phyloP scores from a whole-genome alignment of 139 green algal genomes.

The Picochlorum sp. region DNA sequence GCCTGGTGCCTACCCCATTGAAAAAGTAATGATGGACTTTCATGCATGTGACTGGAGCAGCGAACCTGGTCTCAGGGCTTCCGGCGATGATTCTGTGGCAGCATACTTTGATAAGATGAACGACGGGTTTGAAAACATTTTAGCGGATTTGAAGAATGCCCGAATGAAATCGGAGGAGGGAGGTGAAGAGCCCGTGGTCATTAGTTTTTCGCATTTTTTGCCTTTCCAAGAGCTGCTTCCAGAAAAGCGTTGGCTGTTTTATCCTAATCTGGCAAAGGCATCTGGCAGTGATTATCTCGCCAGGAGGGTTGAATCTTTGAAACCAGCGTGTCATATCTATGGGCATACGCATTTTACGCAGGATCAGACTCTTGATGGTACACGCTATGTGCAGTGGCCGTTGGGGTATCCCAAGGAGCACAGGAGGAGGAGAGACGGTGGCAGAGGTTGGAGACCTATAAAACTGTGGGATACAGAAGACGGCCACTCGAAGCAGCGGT shows the following conservation, averaged over 20 bases:
- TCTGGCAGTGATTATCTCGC: slow-evolving; percentile 39
- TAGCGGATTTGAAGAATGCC: background rate
- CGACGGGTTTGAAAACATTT: slow-evolving; percentile 9
- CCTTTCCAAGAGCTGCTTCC: slow-evolving; percentile 46
- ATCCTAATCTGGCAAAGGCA: slow-evolving; percentile 60
- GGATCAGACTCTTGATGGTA: slow-evolving; percentile 35
- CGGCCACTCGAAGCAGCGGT: slow-evolving; percentile 1
- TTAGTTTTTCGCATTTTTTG: slow-evolving; percentile 49
- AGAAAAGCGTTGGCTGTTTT: slow-evolving; percentile 58
- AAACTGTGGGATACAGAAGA: slow-evolving; percentile 22
- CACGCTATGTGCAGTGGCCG: slow-evolving; percentile 41
- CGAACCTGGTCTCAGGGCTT: background rate
- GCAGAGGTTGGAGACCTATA: slow-evolving; percentile 21
- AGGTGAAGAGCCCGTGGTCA: slow-evolving; percentile 11
- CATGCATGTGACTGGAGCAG: slow-evolving; percentile 28
- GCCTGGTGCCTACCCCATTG: slow-evolving; percentile 15
- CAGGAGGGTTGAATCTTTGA: slow-evolving; percentile 27
- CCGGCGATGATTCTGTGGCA: slow-evolving; percentile 22
- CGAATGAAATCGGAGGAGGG: background rate
- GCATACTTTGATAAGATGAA: slow-evolving; percentile 41
- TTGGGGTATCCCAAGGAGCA: slow-evolving; percentile 37
- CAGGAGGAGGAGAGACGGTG: slow-evolving; percentile 2
- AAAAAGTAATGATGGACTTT: slow-evolving; percentile 38
- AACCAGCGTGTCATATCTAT: slow-evolving; percentile 44
- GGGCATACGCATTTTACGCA: slow-evolving; percentile 64